Evolutionary conservation across 345 rosid species (phyloP), one percentile per base, ranked within the genome.

Genomic region (Microcos paniculata): DNA sequence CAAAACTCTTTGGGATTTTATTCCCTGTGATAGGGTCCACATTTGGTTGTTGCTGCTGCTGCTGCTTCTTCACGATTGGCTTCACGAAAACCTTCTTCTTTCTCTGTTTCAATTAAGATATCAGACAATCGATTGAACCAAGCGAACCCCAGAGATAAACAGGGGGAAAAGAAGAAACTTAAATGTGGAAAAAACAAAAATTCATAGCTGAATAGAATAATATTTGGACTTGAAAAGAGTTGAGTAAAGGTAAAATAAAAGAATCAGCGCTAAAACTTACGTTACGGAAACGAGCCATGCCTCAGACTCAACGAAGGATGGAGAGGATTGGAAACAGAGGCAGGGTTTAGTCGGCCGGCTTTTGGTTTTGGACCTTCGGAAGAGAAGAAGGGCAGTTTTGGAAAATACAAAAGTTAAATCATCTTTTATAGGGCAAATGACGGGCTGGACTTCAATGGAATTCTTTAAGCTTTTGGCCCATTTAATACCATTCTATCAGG

Each of bases 1-100:
- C 97, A 61, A 94, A 90, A 86, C 99, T 92, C 82, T 86, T 94
- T 0, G 96, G 99, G 62, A 92, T 83, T 83, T 92, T 92, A 82
- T 83, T 97, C 0, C 99, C 99, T 6, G 98, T 92, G 24, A 93
- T 78, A 71, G 89, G 97, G 85, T 94, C 88, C 53, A 96, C 95
- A 66, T 40, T 78, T 13, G 79, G 78, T 65, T 73, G 75, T 43
- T 69, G 43, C 21, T 48, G 56, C 57, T 66, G 78, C 62, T 83
- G 90, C 56, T 87, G 82, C 81, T 86, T 89, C 80, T 79, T 86
- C 72, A n/a, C 83, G 48, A 82, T 57, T 8, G 98, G 91, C 88
- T 90, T 96, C 82, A 84, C 87, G 55, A 75, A 76, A 8, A 78
- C 86, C 85, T 85, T 92, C 75, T 80, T 84, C 83, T 82, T 89